Evolutionary conservation across 1,284 basidiomycete genomes (phyloP).

Genomic region (Testicularia cyperi): DNA sequence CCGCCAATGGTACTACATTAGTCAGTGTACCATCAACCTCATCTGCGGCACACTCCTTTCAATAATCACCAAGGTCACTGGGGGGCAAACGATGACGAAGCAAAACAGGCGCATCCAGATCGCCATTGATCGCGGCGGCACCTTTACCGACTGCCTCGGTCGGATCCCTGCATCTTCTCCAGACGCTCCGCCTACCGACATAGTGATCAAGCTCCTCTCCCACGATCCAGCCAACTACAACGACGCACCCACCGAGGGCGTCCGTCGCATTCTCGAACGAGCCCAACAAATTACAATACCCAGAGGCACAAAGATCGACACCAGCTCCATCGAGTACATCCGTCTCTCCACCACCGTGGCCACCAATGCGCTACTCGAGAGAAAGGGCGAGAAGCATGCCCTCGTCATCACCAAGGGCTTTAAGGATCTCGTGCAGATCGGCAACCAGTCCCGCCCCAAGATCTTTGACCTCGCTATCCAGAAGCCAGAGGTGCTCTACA

Average conservation of each 20-base stretch:
- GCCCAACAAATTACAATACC: slow-evolving; percentile 71
- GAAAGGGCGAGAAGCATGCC: slow-evolving; percentile 87
- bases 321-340: slow-evolving; percentile 87
- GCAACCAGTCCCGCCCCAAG: slow-evolving; percentile 87
- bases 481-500: slow-evolving; percentile 77
- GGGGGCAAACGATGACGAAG: slow-evolving; percentile 2
- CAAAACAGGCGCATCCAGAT: slow-evolving; percentile 36
- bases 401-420: slow-evolving; percentile 90
- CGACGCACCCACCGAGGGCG: slow-evolving; percentile 93
- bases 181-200: slow-evolving; percentile 42
- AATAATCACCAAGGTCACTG: too few relatives aligned
- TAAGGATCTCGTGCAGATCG: slow-evolving; percentile 83
- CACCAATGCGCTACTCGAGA: slow-evolving; percentile 91
- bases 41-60: background rate
- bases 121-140: slow-evolving; percentile 58
- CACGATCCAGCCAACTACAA: slow-evolving; percentile 72
- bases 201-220: slow-evolving; percentile 62
- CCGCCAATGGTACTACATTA: too few relatives aligned
- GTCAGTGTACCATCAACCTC: too few relatives aligned
- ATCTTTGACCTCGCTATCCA: slow-evolving; percentile 63
- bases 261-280: slow-evolving; percentile 82
- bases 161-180: slow-evolving; percentile 22
- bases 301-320: slow-evolving; percentile 70
- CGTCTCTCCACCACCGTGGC: slow-evolving; percentile 92
- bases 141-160: slow-evolving; percentile 57